Evolutionary conservation across 768 basidiomycete species (phyloP).

Genomic region (Leccinellum albellum): DNA sequence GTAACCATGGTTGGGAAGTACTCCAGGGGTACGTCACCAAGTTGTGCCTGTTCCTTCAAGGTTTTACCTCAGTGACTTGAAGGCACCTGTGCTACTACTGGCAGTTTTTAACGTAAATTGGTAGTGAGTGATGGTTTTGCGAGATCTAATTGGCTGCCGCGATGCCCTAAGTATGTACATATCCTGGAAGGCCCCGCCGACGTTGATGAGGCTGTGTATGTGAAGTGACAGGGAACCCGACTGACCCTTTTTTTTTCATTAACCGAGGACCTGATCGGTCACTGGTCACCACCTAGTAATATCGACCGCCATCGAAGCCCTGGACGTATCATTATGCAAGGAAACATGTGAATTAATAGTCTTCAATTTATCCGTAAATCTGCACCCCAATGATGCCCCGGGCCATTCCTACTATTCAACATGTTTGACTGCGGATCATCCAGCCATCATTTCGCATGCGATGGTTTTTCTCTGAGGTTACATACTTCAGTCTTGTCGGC

Average conservation of each 20-base stretch:
- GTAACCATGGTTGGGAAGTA: background rate
- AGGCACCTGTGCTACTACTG: too few relatives aligned
- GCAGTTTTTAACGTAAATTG: background rate
- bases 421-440: slow-evolving; percentile 22
- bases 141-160: background rate
- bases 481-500: background rate
- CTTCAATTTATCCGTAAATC: background rate
- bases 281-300: background rate
- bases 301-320: background rate
- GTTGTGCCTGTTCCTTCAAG: background rate
- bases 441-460: slow-evolving; percentile 3
- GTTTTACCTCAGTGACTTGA: background rate
- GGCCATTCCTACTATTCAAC: background rate
- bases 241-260: background rate
- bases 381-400: too few relatives aligned
- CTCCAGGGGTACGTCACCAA: background rate
- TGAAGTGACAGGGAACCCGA: background rate
- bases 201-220: background rate
- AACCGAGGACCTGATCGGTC: background rate
- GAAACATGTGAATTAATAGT: background rate
- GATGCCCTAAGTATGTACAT: background rate
- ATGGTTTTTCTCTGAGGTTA: background rate
- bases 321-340: background rate
- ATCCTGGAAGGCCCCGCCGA: too few relatives aligned
- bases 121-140: background rate